Conservation (phyloP, 805 yeast genomes). For the Naumovozyma baii region DNA sequence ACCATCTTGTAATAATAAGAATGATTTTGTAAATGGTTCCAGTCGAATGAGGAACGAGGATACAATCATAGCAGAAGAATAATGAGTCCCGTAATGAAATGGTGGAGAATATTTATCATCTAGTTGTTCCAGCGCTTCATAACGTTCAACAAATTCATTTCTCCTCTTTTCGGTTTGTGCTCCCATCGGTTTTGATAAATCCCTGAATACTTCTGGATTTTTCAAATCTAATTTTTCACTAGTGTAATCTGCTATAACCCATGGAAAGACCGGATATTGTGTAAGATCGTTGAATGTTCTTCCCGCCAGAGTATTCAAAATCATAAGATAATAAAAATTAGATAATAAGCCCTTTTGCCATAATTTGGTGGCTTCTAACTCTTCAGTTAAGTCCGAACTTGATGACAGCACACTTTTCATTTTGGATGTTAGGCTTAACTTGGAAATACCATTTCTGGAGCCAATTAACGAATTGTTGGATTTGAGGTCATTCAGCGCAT, state of each 20-base stretch:
- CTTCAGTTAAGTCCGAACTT: constrained; percentile 7
- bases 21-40: constrained; percentile 74
- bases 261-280: constrained; percentile 86
- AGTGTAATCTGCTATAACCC: constrained; percentile 78
- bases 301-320: constrained; percentile 77
- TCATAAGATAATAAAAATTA: constrained; percentile 72
- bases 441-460: constrained; percentile 27
- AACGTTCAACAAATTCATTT: constrained; percentile 57
- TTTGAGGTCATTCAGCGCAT: constrained; percentile 42
- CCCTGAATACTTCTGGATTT: constrained; percentile 57
- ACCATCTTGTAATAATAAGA: constrained; percentile 73
- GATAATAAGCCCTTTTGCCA: constrained; percentile 77
- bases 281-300: constrained; percentile 82
- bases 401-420: constrained; percentile 35
- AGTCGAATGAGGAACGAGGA: constrained; percentile 68
- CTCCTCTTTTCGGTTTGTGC: constrained; percentile 62
- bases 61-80: constrained; percentile 90
- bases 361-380: constrained; percentile 45
- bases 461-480: constrained; percentile 27
- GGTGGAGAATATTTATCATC: constrained; percentile 56
- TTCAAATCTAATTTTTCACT: constrained; percentile 59
- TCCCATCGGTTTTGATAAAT: constrained; percentile 84
- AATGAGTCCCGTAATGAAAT: constrained; percentile 88
- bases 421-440: constrained; percentile 33
- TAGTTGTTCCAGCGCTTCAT: constrained; percentile 56